A percentile compares a stretch with the other conserved stretches of the same genome.
Conservation (phyloP, 2,329 filamentous ascomycete genomes). For the Neofusicoccum sp. region DNA sequence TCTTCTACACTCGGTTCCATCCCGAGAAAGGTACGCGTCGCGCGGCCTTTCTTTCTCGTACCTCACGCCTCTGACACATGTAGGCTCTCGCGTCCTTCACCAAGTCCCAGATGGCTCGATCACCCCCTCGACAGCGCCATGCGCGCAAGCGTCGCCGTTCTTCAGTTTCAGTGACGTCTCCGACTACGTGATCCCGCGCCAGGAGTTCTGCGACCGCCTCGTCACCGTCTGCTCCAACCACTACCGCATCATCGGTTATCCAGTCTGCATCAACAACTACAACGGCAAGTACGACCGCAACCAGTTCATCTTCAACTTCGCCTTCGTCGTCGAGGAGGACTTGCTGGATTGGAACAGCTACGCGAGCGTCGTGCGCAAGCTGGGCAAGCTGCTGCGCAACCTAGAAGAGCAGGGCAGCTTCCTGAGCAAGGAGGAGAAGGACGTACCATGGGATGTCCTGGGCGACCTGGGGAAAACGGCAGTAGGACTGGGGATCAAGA, state of each 20-base stretch:
- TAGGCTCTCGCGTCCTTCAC: constrained; percentile 65
- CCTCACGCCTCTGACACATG: constrained; percentile 20
- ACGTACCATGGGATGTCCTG: constrained; percentile 7
- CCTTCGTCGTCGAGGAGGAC: constrained; percentile 73
- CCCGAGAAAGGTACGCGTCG: constrained; percentile 48
- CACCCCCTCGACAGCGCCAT: constrained; percentile 41
- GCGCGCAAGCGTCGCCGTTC: constrained; percentile 61
- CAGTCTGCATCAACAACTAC: constrained; percentile 74
- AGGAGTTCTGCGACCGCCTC: constrained; percentile 92
- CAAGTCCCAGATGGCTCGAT: constrained; percentile 66
- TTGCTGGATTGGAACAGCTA: constrained; percentile 72
- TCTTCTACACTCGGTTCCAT: constrained; percentile 70
- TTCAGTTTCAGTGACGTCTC: constrained; percentile 85
- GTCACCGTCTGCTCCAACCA: constrained; percentile 76
- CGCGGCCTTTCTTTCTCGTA: neutral
- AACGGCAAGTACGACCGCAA: constrained; percentile 84
- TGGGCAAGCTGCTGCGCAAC: constrained; percentile 82
- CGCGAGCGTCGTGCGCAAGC: constrained; percentile 80
- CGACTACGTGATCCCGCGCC: constrained; percentile 91
- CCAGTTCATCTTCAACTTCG: constrained; percentile 99
- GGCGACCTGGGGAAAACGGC: constrained; percentile 11
- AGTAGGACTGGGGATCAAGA: constrained; percentile 17
- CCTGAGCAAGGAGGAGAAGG: constrained; percentile 63
- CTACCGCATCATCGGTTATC: constrained; percentile 82
- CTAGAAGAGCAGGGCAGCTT: constrained; percentile 92